Evolutionary conservation across 306 rosid genomes (phyloP).

Genomic region (Gynostemma pentaphyllum): DNA sequence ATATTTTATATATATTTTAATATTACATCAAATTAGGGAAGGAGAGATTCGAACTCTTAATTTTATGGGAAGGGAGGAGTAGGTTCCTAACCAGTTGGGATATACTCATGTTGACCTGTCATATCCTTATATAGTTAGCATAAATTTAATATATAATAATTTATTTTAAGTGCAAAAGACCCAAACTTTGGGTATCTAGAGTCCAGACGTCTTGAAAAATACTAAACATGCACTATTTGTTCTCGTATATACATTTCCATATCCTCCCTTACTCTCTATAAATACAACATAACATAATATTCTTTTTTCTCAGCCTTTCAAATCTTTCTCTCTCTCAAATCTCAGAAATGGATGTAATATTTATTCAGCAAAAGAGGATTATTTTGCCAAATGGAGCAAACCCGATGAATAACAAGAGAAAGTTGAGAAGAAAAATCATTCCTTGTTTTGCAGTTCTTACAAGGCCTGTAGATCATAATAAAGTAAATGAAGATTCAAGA

Average conservation of each 20-base stretch:
- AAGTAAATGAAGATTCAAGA: constrained; percentile 19
- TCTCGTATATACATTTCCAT: background rate
- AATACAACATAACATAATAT: background rate
- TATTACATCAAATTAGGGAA: too few species aligned
- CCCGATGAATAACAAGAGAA: background rate
- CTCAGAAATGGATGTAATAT: constrained; percentile 54
- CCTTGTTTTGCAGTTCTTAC: constrained; percentile 36
- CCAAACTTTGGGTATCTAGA: background rate
- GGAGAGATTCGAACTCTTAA: too few species aligned
- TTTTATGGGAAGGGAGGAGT: too few species aligned
- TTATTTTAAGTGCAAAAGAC: background rate
- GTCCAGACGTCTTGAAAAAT: background rate
- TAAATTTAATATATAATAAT: background rate
- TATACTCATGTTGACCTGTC: too few species aligned
- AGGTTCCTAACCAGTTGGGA: too few species aligned
- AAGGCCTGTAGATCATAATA: constrained; percentile 24
- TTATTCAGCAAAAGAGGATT: constrained; percentile 15
- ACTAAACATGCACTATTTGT: background rate
- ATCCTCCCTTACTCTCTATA: background rate
- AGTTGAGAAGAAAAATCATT: constrained; percentile 13
- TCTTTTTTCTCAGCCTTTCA: background rate
- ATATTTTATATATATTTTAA: too few species aligned
- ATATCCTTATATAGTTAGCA: too few species aligned
- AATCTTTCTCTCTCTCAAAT: background rate
- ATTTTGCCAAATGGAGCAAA: constrained; percentile 19